A percentile compares a stretch with the other conserved stretches of the same genome.
Conservation (phyloP, 2,329 filamentous ascomycete species). For the Aspergillus bombycis region DNA sequence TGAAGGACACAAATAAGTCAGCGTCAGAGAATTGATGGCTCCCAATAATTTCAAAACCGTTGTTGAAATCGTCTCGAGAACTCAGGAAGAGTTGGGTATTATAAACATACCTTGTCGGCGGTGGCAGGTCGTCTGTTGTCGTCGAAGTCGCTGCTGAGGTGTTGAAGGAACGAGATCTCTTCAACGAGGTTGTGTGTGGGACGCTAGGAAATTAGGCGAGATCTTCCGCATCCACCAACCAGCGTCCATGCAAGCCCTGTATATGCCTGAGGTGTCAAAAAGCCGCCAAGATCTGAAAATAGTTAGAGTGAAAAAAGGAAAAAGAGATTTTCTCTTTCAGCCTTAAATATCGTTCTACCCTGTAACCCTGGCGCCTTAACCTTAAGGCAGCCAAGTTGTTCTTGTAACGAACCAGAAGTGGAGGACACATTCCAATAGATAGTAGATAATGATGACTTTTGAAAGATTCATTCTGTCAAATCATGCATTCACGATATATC, state of each 20-base stretch:
- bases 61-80: neutral
- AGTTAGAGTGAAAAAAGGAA: neutral
- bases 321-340: neutral
- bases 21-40: slow-evolving; percentile 10
- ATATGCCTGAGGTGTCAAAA: slow-evolving; percentile 18
- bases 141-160: slow-evolving; percentile 46
- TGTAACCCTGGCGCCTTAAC: slow-evolving; percentile 16
- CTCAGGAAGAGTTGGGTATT: neutral
- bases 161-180: slow-evolving; percentile 36
- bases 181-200: slow-evolving; percentile 45
- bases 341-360: neutral
- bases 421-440: neutral
- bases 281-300: neutral
- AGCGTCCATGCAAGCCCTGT: slow-evolving; percentile 1
- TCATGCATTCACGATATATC: neutral
- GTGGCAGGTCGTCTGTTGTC: slow-evolving; percentile 47
- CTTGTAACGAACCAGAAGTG: too few relatives aligned
- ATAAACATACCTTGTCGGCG: slow-evolving; percentile 49
- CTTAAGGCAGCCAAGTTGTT: slow-evolving; percentile 7
- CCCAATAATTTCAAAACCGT: slow-evolving; percentile 1
- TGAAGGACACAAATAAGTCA: slow-evolving; percentile 18
- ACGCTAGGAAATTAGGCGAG: slow-evolving; percentile 48
- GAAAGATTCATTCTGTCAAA: neutral
- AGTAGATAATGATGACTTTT: neutral
- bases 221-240: slow-evolving; percentile 25